Conservation (phyloP, 352 stramenopile genomes). For the Pythium volutum region DNA sequence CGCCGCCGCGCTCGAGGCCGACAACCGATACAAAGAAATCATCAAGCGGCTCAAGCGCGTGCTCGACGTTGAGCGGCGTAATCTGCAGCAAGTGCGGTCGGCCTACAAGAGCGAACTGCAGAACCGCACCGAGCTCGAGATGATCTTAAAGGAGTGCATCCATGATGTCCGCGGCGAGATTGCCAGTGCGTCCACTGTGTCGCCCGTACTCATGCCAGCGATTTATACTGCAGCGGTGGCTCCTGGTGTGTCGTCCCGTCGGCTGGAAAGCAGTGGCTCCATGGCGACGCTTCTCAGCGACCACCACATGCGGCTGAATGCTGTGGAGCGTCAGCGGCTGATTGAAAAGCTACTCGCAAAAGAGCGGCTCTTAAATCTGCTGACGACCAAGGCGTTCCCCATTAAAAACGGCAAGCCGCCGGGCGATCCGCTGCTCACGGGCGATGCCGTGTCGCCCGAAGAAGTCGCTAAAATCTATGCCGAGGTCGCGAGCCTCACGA, state of each 20-base stretch:
- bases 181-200: constrained; percentile 27
- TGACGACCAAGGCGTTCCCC: constrained; percentile 76
- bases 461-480: constrained; percentile 46
- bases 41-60: constrained; percentile 90
- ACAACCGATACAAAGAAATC: constrained; percentile 91
- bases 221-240: not conserved
- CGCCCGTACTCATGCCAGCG: constrained; percentile 9
- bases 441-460: constrained; percentile 40
- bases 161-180: constrained; percentile 79
- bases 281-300: constrained; percentile 13
- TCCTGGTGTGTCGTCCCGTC: not conserved
- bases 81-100: constrained; percentile 73
- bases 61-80: constrained; percentile 82
- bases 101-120: constrained; percentile 73
- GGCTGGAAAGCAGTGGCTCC: constrained; percentile 18
- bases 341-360: constrained; percentile 82
- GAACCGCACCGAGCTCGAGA: constrained; percentile 77
- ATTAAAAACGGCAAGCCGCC: constrained; percentile 35
- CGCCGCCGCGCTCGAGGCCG: constrained; percentile 30
- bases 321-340: constrained; percentile 54
- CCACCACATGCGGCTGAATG: constrained; percentile 27
- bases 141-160: constrained; percentile 75
- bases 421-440: constrained; percentile 38
- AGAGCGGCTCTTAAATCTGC: constrained; percentile 72
- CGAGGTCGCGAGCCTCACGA: constrained; percentile 26